Evolutionary conservation across 2,329 filamentous ascomycete species (phyloP), one percentile per base, ranked within the genome.

Genomic region (Colletotrichum sp.): DNA sequence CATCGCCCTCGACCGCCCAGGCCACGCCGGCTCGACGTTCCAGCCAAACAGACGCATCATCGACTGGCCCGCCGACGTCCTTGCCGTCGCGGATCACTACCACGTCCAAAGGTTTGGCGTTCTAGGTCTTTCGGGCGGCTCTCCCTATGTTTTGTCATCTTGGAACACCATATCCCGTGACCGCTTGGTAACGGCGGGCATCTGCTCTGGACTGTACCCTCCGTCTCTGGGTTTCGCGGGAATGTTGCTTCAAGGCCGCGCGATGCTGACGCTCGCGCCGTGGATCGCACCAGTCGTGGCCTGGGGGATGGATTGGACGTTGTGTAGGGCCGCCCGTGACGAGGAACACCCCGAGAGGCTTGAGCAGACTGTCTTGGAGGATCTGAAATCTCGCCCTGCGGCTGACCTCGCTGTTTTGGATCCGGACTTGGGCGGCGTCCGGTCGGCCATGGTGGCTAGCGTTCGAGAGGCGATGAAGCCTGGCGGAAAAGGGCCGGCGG

Each of bases 1-100:
- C 52, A 79, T 88, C 48, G 80, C 84, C 8, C 79, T 84, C 13
- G 86, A 88, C 74, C 82, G 86, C 2, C 86, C 87, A 3, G 87
- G 87, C 15, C 85, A 84, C 59, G 87, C 85, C 9, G 78, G 84
- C 3, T 87, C 85, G 2, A 81, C 84, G 7, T 81, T 81, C 26
- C 82, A 84, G 78, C 81, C 83, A 13, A 75, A 73, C 13, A 81
- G 83, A 15, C 78, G 66, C 12, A 79, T 86, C 16, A 55, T 80
- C 18, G 83, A 85, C 78, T 85, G 82, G 80, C 79, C 84, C 1
- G 76, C 65, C 62, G 84, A 87, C 74, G 81, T 86, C 10, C 69
- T 73, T 7, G 80, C 75, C 0, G 81, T 86, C 62, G 81, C 83
- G 2, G 67, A 73, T 8, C 78, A 77, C 59, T 77, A 82, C 52